phyloP scores from a whole-genome alignment of 208 protist genomes.

The Wallacemonas rigidus region DNA sequence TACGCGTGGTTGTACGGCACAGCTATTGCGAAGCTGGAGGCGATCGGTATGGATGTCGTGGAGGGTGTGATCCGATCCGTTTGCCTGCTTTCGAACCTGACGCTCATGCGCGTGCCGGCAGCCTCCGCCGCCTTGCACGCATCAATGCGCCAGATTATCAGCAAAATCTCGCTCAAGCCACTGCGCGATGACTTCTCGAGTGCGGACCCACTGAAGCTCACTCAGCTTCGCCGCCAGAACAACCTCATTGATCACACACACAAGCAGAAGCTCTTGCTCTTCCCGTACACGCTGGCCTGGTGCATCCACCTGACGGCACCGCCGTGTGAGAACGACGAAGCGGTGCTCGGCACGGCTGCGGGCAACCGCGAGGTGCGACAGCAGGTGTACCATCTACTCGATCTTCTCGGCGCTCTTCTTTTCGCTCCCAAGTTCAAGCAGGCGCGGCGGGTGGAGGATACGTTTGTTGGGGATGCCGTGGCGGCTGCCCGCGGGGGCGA shows the following conservation, averaged over 20 bases:
- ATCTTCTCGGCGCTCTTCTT: conserved; percentile 71
- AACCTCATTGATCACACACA: conserved; percentile 67
- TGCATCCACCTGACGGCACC: conserved; percentile 59
- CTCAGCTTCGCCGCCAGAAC: conserved; percentile 56
- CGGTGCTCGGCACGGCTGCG: not conserved
- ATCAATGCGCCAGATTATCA: conserved; percentile 54
- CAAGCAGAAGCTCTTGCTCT: conserved; percentile 85
- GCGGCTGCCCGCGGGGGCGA: conserved; percentile 21
- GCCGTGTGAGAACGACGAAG: conserved; percentile 19
- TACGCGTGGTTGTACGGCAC: conserved; percentile 80
- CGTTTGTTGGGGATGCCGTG: conserved; percentile 53
- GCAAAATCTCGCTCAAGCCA: conserved; percentile 58
- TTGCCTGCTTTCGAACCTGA: conserved; percentile 70
- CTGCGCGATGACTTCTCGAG: conserved; percentile 65
- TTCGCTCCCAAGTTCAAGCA: conserved; percentile 49
- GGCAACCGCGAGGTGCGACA: conserved; percentile 31
- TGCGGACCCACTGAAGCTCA: conserved; percentile 54
- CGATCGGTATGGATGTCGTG: conserved; percentile 73
- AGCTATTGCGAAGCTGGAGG: conserved; percentile 72
- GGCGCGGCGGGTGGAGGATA: conserved; percentile 56
- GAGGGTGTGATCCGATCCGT: conserved; percentile 64
- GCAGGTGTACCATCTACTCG: conserved; percentile 67
- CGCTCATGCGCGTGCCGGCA: conserved; percentile 47
- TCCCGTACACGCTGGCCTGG: conserved; percentile 76
- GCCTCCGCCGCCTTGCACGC: conserved; percentile 38